Conservation (phyloP, 2,329 filamentous ascomycete genomes). For the Fusarium armeniacum region DNA sequence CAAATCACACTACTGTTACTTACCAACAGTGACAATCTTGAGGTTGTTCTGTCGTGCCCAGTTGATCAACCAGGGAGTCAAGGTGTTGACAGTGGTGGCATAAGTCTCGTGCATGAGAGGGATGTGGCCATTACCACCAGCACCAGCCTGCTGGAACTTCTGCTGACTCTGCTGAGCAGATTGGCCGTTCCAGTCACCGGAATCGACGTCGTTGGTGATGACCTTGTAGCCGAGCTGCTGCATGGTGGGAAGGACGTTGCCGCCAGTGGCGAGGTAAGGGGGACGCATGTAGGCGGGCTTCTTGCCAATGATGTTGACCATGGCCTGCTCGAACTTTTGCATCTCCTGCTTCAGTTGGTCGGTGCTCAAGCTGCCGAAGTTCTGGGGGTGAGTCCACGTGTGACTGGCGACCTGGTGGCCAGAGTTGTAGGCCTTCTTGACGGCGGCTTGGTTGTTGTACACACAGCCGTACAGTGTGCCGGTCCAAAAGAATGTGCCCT, state of each 20-base stretch:
- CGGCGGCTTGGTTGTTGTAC: conserved; percentile 64
- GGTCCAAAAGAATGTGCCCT: conserved; percentile 68
- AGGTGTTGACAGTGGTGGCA: conserved; percentile 61
- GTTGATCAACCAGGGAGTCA: conserved; percentile 65
- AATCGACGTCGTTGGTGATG: conserved; percentile 72
- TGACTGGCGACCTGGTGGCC: conserved; percentile 69
- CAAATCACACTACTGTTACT: conserved; percentile 32
- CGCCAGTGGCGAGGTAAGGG: conserved; percentile 64
- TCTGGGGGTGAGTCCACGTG: conserved; percentile 65
- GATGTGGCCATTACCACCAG: conserved; percentile 65
- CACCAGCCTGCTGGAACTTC: conserved; percentile 62
- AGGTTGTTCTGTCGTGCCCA: conserved; percentile 65
- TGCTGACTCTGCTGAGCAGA: conserved; percentile 65
- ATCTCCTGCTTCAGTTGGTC: conserved; percentile 62
- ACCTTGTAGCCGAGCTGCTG: conserved; percentile 68
- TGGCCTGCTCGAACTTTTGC: conserved; percentile 64
- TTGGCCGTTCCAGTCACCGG: conserved; percentile 71
- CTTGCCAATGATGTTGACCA: conserved; percentile 64
- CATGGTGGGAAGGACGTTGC: conserved; percentile 60
- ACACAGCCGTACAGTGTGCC: conserved; percentile 66
- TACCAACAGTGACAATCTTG: conserved; percentile 65
- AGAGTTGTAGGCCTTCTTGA: conserved; percentile 65
- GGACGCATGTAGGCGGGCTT: conserved; percentile 66
- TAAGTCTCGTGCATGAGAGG: conserved; percentile 71
- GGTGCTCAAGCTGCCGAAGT: conserved; percentile 57